These are phyloP conservation scores for Fusarium cicatricum DNA, from an alignment of 2,329 filamentous ascomycete genomes.

Conservation along the genomic window DNA sequence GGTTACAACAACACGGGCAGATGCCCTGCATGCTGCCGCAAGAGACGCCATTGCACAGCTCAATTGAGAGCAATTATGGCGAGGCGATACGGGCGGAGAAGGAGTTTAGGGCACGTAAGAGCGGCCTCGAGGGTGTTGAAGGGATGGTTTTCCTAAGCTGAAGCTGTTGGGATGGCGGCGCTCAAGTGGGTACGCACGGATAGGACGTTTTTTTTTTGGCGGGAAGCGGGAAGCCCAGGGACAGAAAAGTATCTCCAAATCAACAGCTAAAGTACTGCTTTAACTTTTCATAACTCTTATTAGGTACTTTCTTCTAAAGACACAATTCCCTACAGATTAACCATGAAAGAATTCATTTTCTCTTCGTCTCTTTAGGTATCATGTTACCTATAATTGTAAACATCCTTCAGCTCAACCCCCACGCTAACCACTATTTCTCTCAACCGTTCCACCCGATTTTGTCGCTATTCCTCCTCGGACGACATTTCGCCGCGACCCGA, in stretches of 20 bases:
- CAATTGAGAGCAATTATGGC: conserved; percentile 39
- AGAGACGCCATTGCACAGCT: conserved; percentile 69
- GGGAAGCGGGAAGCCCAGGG: conserved; percentile 36
- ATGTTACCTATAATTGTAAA: neutral
- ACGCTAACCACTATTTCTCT: conserved; percentile 15
- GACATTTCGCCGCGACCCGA: conserved; percentile 32
- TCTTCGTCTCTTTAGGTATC: neutral
- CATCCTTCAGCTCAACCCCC: neutral
- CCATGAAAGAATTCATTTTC: neutral
- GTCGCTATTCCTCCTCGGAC: conserved; percentile 24
- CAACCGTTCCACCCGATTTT: conserved; percentile 20
- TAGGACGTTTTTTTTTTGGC: conserved; percentile 46
- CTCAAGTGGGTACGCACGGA: conserved; percentile 41
- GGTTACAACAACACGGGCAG: conserved; percentile 63
- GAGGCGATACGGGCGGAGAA: conserved; percentile 22
- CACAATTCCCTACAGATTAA: neutral
- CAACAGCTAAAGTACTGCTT: neutral
- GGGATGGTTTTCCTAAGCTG: conserved; percentile 34
- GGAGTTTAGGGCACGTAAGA: conserved; percentile 32
- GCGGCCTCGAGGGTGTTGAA: conserved; percentile 36
- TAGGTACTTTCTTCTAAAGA: neutral
- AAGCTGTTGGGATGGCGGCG: conserved; percentile 47
- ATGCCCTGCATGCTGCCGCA: conserved; percentile 69
- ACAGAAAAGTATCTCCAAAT: conserved; percentile 8
- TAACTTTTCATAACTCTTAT: neutral